Conservation (phyloP, 257 asterid species). For the Solanum appendiculatum region DNA sequence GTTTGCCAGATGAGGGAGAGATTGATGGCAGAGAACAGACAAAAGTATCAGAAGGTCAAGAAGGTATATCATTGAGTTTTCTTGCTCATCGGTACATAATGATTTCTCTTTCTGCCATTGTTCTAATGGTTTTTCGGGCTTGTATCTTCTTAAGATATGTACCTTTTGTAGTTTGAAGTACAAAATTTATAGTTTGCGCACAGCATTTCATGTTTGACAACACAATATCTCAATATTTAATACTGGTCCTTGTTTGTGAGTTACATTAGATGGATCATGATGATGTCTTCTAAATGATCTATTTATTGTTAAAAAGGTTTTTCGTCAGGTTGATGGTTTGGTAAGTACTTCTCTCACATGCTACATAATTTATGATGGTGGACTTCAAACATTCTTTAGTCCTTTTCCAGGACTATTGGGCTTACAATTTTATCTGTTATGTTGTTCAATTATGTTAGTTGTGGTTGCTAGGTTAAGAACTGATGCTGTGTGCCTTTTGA, state of each 20-base stretch:
- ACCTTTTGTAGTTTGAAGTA: neutral
- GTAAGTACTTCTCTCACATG: neutral
- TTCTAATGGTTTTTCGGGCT: neutral
- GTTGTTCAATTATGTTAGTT: neutral
- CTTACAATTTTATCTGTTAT: neutral
- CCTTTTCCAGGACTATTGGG: neutral
- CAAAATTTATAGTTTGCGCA: neutral
- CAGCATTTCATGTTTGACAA: neutral
- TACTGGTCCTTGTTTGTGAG: neutral
- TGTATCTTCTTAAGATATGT: neutral
- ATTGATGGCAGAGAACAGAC: conserved; percentile 96
- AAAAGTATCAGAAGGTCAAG: conserved; percentile 92
- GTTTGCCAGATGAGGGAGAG: conserved; percentile 92
- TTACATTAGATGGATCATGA: neutral
- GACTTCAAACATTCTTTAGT: neutral
- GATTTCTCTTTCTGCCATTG: neutral
- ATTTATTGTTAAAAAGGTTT: neutral
- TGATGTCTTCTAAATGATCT: neutral
- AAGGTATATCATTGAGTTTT: conserved; percentile 37
- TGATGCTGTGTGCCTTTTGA: neutral
- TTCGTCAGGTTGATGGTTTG: neutral
- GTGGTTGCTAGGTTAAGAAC: neutral
- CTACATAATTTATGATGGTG: neutral
- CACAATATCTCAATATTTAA: neutral
- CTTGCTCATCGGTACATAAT: neutral